Base-by-base conservation (phyloP, 2,329 filamentous ascomycete species). In the Fusarium sarcochroum region DNA sequence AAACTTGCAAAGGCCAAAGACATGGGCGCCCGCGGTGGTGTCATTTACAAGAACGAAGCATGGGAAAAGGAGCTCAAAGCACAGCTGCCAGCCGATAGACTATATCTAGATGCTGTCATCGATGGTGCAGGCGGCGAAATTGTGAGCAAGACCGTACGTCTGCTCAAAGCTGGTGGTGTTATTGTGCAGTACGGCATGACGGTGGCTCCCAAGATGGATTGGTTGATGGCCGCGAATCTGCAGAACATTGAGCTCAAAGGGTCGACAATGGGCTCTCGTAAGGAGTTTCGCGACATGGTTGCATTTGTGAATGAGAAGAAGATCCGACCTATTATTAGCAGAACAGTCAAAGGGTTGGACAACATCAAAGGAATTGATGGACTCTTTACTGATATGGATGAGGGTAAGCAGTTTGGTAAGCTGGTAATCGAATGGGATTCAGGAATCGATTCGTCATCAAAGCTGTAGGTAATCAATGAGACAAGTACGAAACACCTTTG, bases 121-220 rank as follows among this genome's bases (percentile, higher is more conserved):
- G 96, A 98, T 80, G 95, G 96, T 3, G 94, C 95, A 0, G 95
- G 95, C 5, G 94, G 93, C 2, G 91, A 97, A 79, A 85, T 97
- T 42, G 87, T 97, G n/a, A 82, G 85, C 37, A 91, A 90, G 77
- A 86, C 88, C 2, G 81, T 85, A 46, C 89, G 84, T 75, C 75
- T 97, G 52, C 82, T 98, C 52, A 94, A 93, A 87, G 80, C 86
- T 2, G 95, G 96, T 7, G 96, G 94, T 55, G 85, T 95, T n/a
- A 90, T 98, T 61, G 87, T 90, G 3, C 84, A 90, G 70, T 98
- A 98, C 77, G 95, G 96, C 63, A 98, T 98, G 95, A 98, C 95
- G 0, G 82, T 92, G 4, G 83, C 85, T 1, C 94, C 95, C 2
- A 93, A 91, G 81, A 95, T 97, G 90, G 89, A 93, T 51, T 98